phyloP scores from a whole-genome alignment of 371 early-diverging fungal genomes.

The Mycotypha africana region DNA sequence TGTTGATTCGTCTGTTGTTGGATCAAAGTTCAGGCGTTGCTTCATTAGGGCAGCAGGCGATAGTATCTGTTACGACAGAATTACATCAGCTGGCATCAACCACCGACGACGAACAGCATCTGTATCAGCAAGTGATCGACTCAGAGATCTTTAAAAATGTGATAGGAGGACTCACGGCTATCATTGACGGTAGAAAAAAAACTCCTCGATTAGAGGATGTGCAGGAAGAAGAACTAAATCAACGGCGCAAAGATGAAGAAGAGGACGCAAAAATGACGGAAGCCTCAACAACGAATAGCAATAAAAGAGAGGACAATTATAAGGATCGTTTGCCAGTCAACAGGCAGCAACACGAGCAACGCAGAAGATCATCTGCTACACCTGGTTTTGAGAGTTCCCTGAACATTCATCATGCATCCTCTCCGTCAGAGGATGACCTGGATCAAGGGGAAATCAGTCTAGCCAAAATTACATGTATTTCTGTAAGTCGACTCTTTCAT shows the following conservation, averaged over 20 bases:
- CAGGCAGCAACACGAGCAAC: too few relatives aligned
- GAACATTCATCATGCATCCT: constrained; percentile 8
- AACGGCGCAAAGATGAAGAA: constrained; percentile 14
- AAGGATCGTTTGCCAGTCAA: too few relatives aligned
- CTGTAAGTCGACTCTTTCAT: constrained; percentile 26
- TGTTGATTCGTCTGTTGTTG: constrained; percentile 35
- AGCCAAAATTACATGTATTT: constrained; percentile 54
- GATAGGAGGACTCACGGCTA: constrained; percentile 37
- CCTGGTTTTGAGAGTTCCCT: constrained; percentile 22
- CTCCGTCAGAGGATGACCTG: constrained; percentile 20
- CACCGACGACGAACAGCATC: constrained; percentile 12
- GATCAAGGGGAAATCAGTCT: constrained; percentile 51
- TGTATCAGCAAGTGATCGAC: constrained; percentile 35
- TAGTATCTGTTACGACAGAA: constrained; percentile 42
- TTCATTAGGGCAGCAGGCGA: constrained; percentile 35
- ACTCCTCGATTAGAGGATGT: constrained; percentile 2
- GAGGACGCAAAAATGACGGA: constrained; percentile 1
- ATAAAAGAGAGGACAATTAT: too few relatives aligned
- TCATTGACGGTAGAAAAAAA: constrained; percentile 28
- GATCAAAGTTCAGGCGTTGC: constrained; percentile 44
- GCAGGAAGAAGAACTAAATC: constrained; percentile 9
- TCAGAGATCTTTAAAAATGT: constrained; percentile 52
- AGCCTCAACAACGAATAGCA: too few relatives aligned
- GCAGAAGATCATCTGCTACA: constrained; percentile 16
- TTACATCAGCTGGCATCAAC: constrained; percentile 22